phyloP scores from a whole-genome alignment of 805 yeast genomes.

The Metschnikowia arizonensis region DNA sequence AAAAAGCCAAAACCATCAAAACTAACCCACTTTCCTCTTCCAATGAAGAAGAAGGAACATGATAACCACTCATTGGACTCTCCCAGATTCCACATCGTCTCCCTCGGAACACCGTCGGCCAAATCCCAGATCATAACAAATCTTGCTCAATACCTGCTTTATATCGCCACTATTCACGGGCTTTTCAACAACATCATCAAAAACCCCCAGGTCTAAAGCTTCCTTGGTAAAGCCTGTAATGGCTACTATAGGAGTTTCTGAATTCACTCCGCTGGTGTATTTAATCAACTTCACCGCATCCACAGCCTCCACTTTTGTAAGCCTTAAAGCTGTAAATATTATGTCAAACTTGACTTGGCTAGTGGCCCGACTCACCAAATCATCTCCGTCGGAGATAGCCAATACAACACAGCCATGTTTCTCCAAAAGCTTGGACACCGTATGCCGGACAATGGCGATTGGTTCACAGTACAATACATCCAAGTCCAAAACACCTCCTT shows the following conservation, averaged over 20 bases:
- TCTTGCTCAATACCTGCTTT: conserved; percentile 10
- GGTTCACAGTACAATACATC: conserved; percentile 84
- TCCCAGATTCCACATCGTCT: no score
- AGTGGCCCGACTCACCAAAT: conserved; percentile 73
- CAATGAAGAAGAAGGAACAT: background rate
- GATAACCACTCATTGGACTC: no score
- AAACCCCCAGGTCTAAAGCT: conserved; percentile 50
- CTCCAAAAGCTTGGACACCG: conserved; percentile 60
- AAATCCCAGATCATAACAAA: background rate
- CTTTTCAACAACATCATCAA: conserved; percentile 70
- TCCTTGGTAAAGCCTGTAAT: conserved; percentile 69
- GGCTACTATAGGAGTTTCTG: conserved; percentile 72
- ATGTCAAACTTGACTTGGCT: conserved; percentile 81
- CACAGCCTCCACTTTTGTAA: conserved; percentile 62
- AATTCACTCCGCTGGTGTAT: conserved; percentile 73
- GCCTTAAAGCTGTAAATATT: conserved; percentile 68
- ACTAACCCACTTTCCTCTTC: no score
- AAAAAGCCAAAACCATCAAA: background rate
- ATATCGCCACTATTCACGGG: conserved; percentile 42
- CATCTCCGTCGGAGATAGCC: conserved; percentile 74
- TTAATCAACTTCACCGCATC: conserved; percentile 76
- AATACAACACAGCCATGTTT: conserved; percentile 77
- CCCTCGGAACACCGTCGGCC: background rate
- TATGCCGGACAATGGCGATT: conserved; percentile 73
- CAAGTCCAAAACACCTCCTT: conserved; percentile 28